A percentile compares a stretch with the other conserved stretches of the same genome.
phyloP scores from a whole-genome alignment of 768 basidiomycete genomes.

The Jaapia argillacea region DNA sequence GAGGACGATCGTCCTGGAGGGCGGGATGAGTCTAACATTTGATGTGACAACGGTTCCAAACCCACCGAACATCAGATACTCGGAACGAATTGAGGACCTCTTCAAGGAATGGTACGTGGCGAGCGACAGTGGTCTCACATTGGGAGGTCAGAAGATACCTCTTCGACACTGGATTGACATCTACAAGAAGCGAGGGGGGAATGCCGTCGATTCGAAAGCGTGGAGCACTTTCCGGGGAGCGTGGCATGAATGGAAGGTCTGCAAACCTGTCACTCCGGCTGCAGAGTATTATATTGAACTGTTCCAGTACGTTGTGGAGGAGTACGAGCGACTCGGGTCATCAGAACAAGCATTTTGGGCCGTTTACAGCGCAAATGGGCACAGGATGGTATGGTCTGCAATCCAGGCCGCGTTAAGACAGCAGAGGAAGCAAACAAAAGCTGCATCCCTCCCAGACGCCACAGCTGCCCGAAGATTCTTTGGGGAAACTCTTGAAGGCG shows the following conservation, averaged over 20 bases:
- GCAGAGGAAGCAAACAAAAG: background rate
- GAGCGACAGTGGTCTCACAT: slow-evolving; percentile 1
- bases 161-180: slow-evolving; percentile 12
- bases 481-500: background rate
- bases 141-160: slow-evolving; percentile 7
- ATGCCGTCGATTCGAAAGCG: background rate
- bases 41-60: slow-evolving; percentile 3
- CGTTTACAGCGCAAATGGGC: background rate
- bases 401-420: background rate
- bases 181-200: slow-evolving; percentile 7
- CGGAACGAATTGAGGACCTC: slow-evolving; percentile 7
- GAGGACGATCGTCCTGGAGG: slow-evolving; percentile 4
- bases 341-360: background rate
- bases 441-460: background rate
- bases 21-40: background rate
- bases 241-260: slow-evolving; percentile 11
- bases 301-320: background rate
- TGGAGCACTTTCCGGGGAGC: slow-evolving; percentile 10
- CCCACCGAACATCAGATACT: slow-evolving; percentile 6
- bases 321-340: background rate
- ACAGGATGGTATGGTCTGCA: background rate
- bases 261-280: background rate
- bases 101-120: slow-evolving; percentile 12
- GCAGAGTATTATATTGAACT: background rate
- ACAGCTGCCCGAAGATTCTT: background rate